phyloP scores from a whole-genome alignment of 2,329 filamentous ascomycete species.

The Monosporascus sp. region DNA sequence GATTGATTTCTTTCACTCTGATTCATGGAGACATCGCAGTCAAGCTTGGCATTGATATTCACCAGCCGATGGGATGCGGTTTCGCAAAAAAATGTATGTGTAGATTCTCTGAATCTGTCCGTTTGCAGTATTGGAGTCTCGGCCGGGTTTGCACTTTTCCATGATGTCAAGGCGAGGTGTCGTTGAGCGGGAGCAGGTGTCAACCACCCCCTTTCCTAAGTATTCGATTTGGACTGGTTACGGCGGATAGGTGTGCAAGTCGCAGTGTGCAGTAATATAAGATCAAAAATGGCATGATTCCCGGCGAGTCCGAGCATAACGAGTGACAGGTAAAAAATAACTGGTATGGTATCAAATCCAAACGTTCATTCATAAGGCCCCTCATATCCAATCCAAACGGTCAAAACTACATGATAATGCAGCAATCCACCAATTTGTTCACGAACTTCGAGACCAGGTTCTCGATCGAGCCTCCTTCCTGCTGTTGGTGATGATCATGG shows the following conservation, averaged over 20 bases:
- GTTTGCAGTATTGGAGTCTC: neutral
- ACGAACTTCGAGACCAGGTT: conserved; percentile 56
- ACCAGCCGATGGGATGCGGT: too few species aligned
- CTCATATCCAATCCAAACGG: neutral
- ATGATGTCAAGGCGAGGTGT: neutral
- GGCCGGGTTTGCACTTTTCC: neutral
- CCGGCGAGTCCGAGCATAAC: too few species aligned
- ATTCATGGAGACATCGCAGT: too few species aligned
- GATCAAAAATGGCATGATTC: neutral
- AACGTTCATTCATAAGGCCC: neutral
- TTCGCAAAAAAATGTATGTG: too few species aligned
- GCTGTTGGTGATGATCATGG: conserved; percentile 38
- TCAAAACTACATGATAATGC: conserved; percentile 63
- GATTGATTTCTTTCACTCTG: too few species aligned
- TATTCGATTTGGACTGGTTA: neutral
- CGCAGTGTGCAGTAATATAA: neutral
- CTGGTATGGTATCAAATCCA: too few species aligned
- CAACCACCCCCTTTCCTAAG: neutral
- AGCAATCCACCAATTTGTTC: conserved; percentile 63
- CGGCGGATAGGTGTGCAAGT: neutral
- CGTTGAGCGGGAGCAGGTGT: neutral
- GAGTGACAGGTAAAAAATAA: too few species aligned
- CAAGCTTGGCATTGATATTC: too few species aligned
- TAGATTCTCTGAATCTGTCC: neutral
- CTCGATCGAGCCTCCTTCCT: conserved; percentile 52